These are phyloP conservation scores for Nemophila menziesii DNA, from an alignment of 257 asterid genomes.

Conservation along the genomic window DNA sequence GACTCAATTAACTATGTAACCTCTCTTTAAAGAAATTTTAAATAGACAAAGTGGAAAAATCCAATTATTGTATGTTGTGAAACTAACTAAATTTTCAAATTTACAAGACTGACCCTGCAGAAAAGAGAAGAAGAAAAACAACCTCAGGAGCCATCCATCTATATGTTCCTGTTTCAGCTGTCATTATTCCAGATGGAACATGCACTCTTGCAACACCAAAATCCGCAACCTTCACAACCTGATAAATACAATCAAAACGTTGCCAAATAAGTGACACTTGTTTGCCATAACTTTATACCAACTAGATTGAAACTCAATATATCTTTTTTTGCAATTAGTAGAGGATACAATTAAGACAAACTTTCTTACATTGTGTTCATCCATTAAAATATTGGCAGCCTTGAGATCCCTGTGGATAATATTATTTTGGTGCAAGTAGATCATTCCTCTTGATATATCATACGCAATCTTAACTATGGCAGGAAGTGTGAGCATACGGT, in stretches of 20 bases:
- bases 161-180: slow-evolving; percentile 93
- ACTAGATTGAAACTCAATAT: no score
- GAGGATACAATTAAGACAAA: neutral
- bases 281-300: neutral
- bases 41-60: neutral
- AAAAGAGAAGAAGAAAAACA: slow-evolving; percentile 1
- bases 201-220: slow-evolving; percentile 83
- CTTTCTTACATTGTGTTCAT: slow-evolving; percentile 58
- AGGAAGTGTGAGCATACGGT: slow-evolving; percentile 54
- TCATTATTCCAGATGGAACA: slow-evolving; percentile 76
- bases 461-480: slow-evolving; percentile 50
- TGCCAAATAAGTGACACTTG: neutral
- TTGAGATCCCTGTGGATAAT: slow-evolving; percentile 80
- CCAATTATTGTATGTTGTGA: neutral
- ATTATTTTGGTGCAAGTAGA: slow-evolving; percentile 70
- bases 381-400: slow-evolving; percentile 82
- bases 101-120: neutral
- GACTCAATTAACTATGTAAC: neutral
- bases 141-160: slow-evolving; percentile 99
- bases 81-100: neutral
- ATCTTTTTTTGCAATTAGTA: neutral
- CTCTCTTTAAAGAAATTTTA: neutral
- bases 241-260: slow-evolving; percentile 3
- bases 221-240: slow-evolving; percentile 90
- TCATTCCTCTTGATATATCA: slow-evolving; percentile 90